These are phyloP conservation scores for Fomitiporia mediterranea DNA, from an alignment of 1,284 basidiomycete genomes.

Conservation along the genomic window DNA sequence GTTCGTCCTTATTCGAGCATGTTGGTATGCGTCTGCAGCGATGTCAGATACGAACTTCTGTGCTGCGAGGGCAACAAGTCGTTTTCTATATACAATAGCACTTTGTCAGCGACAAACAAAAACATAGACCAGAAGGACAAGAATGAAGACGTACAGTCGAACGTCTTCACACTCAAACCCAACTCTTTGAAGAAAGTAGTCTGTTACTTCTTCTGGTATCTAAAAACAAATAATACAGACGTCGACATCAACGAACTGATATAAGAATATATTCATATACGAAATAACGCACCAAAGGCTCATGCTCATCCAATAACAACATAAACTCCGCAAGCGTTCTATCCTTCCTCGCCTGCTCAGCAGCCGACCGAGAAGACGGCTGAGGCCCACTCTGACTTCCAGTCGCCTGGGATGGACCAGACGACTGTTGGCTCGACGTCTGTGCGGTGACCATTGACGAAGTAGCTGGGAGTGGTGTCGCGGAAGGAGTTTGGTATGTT, in stretches of 20 bases:
- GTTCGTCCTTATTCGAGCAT: slow-evolving; percentile 90
- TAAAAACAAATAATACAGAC: slow-evolving; percentile 30
- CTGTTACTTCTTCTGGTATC: slow-evolving; percentile 98
- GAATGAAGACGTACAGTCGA: slow-evolving; percentile 59
- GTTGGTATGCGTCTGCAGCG: slow-evolving; percentile 95
- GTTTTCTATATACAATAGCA: slow-evolving; percentile 56
- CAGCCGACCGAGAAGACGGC: slow-evolving; percentile 54
- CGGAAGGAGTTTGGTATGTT: slow-evolving; percentile 11
- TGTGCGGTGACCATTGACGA: slow-evolving; percentile 21
- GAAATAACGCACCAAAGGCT: slow-evolving; percentile 71
- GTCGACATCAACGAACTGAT: neutral
- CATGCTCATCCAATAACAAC: slow-evolving; percentile 94
- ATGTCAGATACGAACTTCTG: slow-evolving; percentile 99
- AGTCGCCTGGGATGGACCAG: slow-evolving; percentile 19
- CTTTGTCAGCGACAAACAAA: slow-evolving; percentile 1
- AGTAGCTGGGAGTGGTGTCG: neutral
- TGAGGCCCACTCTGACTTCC: slow-evolving; percentile 33
- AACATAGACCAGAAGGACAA: slow-evolving; percentile 9
- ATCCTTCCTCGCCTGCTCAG: slow-evolving; percentile 85
- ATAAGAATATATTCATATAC: neutral
- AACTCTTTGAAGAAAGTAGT: slow-evolving; percentile 94
- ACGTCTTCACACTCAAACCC: slow-evolving; percentile 97
- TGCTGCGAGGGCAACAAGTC: slow-evolving; percentile 90
- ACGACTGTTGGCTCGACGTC: slow-evolving; percentile 19
- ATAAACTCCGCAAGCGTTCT: slow-evolving; percentile 91